Base-by-base conservation (phyloP, 305 asterid genomes). In the Solanum hybrid region DNA sequence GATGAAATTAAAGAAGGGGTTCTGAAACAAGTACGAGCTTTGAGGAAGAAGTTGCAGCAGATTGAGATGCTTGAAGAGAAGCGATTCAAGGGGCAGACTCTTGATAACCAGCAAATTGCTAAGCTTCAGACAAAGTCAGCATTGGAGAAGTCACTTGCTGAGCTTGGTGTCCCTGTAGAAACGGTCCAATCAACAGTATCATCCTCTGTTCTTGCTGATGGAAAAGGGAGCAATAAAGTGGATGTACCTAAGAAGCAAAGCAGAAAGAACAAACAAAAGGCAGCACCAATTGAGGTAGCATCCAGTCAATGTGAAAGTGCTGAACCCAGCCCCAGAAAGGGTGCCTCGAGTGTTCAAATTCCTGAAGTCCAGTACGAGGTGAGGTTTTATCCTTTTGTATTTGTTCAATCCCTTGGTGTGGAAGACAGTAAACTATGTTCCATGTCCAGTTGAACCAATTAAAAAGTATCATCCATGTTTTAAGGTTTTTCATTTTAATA, bases 41-140 rank as follows among this genome's bases (percentile, higher is more conserved):
- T 96, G 90, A 95, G 95, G 94, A 97, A 97, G 92, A 97, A 97
- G 94, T 90, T 97, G 94, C 99, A 97, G 92, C 99, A 96, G 95
- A 95, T 97, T 91, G 98, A 96, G 93, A 94, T 97, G 92, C 98
- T 96, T 29, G 99, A 97, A 93, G 98, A 93, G 66, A 97, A 96
- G 91, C 94, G 86, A 73, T 92, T 91, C 4, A 95, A 93, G 89
- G 98, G 99, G 9, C 94, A 93, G 51, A 88, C 86, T 89, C 96
- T 97, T 37, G 99, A 97, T 92, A 95, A 93, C 91, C 99, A 96
- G 93, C 99, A 97, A 94, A 90, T 96, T 72, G 94, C 93, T 35
- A 97, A 97, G 92, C 94, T 97, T 69, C 96, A 91, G 94, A 94
- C 91, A 60, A 93, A 95, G 94, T 4, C 93, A 71, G 93, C 40